phyloP scores from a whole-genome alignment of 805 yeast species.

The Spencermartinsiella europaea region DNA sequence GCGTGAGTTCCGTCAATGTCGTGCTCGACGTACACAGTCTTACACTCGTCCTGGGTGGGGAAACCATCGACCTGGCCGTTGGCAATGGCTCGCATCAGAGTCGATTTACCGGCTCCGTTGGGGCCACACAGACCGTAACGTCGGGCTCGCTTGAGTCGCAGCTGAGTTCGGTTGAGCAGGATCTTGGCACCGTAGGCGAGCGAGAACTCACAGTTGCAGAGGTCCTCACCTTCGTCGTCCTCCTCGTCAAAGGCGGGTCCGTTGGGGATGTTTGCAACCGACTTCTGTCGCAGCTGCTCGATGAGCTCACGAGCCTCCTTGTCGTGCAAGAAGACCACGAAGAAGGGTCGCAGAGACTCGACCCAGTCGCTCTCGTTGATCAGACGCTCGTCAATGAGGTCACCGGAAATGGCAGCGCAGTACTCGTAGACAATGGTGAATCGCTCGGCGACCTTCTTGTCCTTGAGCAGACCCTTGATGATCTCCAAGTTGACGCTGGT shows the following conservation, averaged over 20 bases:
- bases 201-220: conserved; percentile 99
- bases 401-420: conserved; percentile 97
- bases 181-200: conserved; percentile 99
- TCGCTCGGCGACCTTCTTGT: conserved; percentile 57
- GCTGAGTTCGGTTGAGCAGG: conserved; percentile 98
- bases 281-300: conserved; percentile 92
- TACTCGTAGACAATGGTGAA: conserved; percentile 73
- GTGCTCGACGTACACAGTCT: conserved; percentile 99
- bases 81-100: conserved; percentile 87
- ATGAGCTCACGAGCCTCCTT: conserved; percentile 82
- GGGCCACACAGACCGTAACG: conserved; percentile 73
- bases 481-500: conserved; percentile 77
- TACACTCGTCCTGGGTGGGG: conserved; percentile 99
- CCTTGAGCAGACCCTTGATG: conserved; percentile 66
- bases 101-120: conserved; percentile 93
- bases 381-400: conserved; percentile 95
- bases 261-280: conserved; percentile 96
- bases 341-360: conserved; percentile 83
- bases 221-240: conserved; percentile 84
- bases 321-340: conserved; percentile 94
- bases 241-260: conserved; percentile 86
- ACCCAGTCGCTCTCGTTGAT: conserved; percentile 92
- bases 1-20: conserved; percentile 98
- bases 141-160: conserved; percentile 84
- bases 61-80: conserved; percentile 99